These are phyloP conservation scores for Biscogniauxia sp. DNA, from an alignment of 2,329 filamentous ascomycete species.

Conservation along the genomic window DNA sequence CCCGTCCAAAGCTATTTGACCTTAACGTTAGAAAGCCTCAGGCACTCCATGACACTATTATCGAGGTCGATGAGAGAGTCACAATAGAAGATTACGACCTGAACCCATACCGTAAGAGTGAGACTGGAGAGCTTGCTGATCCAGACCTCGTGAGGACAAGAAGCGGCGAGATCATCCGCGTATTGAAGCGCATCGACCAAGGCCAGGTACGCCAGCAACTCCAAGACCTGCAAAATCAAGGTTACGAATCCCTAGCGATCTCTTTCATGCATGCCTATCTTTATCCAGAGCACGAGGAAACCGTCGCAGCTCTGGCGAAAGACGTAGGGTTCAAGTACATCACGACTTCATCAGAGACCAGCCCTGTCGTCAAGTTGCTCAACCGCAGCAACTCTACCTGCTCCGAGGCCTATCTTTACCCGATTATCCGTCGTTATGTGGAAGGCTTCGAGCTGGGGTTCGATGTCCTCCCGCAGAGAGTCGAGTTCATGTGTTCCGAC, in stretches of 20 bases:
- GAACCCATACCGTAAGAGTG: constrained; percentile 5
- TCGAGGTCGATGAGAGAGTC: constrained; percentile 22
- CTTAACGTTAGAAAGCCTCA: constrained; percentile 19
- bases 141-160: constrained; percentile 1
- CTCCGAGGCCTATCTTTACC: constrained; percentile 22
- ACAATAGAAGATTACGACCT: constrained; percentile 22
- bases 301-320: constrained; percentile 58
- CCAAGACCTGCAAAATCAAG: constrained; percentile 10
- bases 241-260: constrained; percentile 14
- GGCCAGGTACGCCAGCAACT: constrained; percentile 7
- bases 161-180: constrained; percentile 19
- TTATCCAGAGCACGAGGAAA: constrained; percentile 62
- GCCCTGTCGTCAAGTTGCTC: constrained; percentile 24
- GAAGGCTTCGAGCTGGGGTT: constrained; percentile 19
- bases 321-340: constrained; percentile 21
- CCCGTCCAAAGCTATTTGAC: constrained; percentile 23
- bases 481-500: constrained; percentile 36
- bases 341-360: constrained; percentile 20
- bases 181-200: constrained; percentile 17
- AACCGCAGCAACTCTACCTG: constrained; percentile 20
- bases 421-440: constrained; percentile 19
- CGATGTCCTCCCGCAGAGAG: constrained; percentile 10
- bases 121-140: neutral
- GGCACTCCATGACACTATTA: constrained; percentile 18
- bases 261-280: constrained; percentile 62